Evolutionary conservation across 306 rosid species (phyloP), one percentile per base, ranked within the genome.

Genomic region (Trichosanthes cucumerina): DNA sequence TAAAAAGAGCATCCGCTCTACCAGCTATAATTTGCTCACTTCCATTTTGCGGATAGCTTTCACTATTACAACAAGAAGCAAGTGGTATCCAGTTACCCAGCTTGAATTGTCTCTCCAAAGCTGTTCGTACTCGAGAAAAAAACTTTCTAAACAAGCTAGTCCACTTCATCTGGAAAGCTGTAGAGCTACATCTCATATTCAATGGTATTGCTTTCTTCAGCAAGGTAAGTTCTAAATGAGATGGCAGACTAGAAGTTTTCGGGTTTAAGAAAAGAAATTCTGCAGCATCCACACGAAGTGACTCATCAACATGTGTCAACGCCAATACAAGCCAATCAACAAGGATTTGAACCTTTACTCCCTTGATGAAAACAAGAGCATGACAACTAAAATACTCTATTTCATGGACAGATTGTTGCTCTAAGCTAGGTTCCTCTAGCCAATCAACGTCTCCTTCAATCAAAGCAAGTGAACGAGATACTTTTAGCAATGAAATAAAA

Each of bases 101-200:
- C 91, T 92, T 95, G 76, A 87, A 86, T 82, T 91, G 92, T 87
- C 96, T 92, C 90, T 95, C 99, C 79, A 95, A 80, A 64, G 97
- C 93, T 8, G 99, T 91, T 81, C 96, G 91, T 59, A 91, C 99
- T 82, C 99, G 91, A 77, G 97, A 77, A 80, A 95, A 95, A 78
- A 95, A 92, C 85, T 91, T 95, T 49, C 97, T 89, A 73, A 95
- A 92, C 87, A 95, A 84, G 93, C 97, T 92, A 80, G 86, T 78
- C 99, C 99, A 95, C 85, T 95, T 95, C 99, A 95, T 95, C 85
- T 95, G 99, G 82, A 95, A 95, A 86, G 96, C 90, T 65, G 99
- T 88, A 77, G 93, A 92, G 88, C 92, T 88, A 81, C 93, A 92
- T 82, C 99, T 88, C 99, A 95, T 95, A 88, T 92, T 95, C 85